A percentile compares a stretch with the other conserved stretches of the same genome.
Conservation (phyloP, 129 eudicot species). For the Mikania micrantha region DNA sequence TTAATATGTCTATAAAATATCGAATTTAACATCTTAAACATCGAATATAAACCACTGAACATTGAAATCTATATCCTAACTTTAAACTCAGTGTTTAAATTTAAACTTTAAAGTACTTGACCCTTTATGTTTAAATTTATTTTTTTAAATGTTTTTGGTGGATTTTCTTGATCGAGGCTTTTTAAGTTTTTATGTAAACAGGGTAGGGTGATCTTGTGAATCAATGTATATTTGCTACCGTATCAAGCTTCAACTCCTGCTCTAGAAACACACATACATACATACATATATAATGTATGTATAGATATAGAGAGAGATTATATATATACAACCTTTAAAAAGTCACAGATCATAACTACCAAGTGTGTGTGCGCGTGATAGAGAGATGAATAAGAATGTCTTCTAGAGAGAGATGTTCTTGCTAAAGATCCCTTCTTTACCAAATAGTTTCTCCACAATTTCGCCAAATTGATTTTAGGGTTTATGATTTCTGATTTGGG, state of each 20-base stretch:
- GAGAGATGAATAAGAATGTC: slow-evolving; percentile 19
- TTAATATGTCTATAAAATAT: no score
- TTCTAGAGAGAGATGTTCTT: slow-evolving; percentile 14
- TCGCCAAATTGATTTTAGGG: slow-evolving; percentile 18
- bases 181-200: background rate
- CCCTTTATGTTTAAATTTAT: background rate
- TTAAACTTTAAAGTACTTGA: no score
- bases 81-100: no score
- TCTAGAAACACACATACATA: no score
- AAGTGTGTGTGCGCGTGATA: slow-evolving; percentile 30
- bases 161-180: background rate
- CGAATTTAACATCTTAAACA: no score
- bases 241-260: background rate
- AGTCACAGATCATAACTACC: slow-evolving; percentile 29
- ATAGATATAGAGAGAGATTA: background rate
- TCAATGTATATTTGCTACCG: slow-evolving; percentile 14
- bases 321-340: slow-evolving; percentile 15
- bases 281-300: background rate
- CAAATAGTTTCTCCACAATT: background rate
- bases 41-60: no score
- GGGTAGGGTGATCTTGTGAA: background rate
- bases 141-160: background rate
- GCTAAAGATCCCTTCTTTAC: slow-evolving; percentile 22
- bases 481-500: background rate
- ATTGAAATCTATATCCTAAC: no score